Evolutionary conservation across 768 basidiomycete species (phyloP), one percentile per base, ranked within the genome.

Genomic region (Kwoniella sp.): DNA sequence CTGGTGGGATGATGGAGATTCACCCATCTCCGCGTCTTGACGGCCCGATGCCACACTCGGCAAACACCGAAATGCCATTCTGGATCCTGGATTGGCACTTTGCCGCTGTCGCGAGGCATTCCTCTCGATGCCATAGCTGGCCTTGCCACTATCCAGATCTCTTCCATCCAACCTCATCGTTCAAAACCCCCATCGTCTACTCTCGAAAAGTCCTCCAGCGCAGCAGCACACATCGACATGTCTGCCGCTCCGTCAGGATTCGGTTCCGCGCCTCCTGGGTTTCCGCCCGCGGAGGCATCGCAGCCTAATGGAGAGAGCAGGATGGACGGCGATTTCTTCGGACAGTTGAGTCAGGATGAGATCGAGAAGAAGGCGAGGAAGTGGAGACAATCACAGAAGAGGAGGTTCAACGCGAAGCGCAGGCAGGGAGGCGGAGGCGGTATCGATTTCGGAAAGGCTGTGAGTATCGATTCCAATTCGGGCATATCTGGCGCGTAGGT

Each of bases 291-390:
- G 32, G 66, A 63, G 12, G 47, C 60, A 32, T 29, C 32, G 15
- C 31, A 53, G 33, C 3, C 5, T n/a, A 54, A 44, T 20, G 44
- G 45, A 15, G 56, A 58, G 26, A 54, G 52, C 39, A 56, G 55
- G 43, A 63, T 69, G 63, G 68, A 67, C 28, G 68, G 65, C n/a
- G 59, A 64, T 53, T 70, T 70, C 50, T 70, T 70, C 41, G 68
- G 68, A 28, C 62, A 67, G 33, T 77, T 86, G 65, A 77, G 81
- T 33, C 79, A 79, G 14, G 84, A 84, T 79, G 83, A 86, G 57
- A 80, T 98, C 63, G 83, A 84, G 29, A 84, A 87, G 76, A 99
- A 98, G 78, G 85, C 88, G 31, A 85, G 89, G 78, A 98, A 98
- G 79, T 98, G 89, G 89, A 48, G 88, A 87, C 78, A 91, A 88